Evolutionary conservation across 768 basidiomycete genomes (phyloP), one percentile per base, ranked within the genome.

Genomic region (Suillus ampliporus): DNA sequence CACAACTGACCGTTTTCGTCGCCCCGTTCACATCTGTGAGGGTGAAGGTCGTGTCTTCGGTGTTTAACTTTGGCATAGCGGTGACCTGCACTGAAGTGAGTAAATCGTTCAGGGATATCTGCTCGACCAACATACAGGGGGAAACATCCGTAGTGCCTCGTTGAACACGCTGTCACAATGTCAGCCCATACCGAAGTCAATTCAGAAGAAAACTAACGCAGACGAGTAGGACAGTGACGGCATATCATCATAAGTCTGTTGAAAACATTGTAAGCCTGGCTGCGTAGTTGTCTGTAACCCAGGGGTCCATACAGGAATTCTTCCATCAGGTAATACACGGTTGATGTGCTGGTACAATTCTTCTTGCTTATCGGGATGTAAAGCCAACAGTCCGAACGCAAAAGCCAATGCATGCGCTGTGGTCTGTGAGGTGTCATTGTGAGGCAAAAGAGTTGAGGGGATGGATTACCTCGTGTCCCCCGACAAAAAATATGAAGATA

Each of bases 381-480:
- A 64, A 7, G 80, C 80, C 1, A 82, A 73, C 43, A 78, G 63
- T 11, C 62, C 77, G 58, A 80, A 66, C 0, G 74, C 67, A 65
- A 72, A 77, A 26, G 68, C 64, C 9, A 78, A 65, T 8, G 77
- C 72, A 61, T 77, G 74, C 2, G 74, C 74, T 1, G 75, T 74
- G 1, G 77, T 76, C 76, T 78, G 23, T 8, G 10, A 46, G 7
- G 14, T 35, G 38, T 62, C 35, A 61, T 37, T 40, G 28, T 15
- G 31, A 57, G 6, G 19, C 23, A 23, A 28, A 19, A 43, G 43
- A 17, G 10, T 38, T 23, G 2, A 23, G 38, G 59, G 11, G 28
- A 31, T 31, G 23, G n/a, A 41, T 21, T 46, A 84, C 84, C 76
- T 87, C 87, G 61, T 87, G 85, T 10, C 87, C 87, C 26, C 88